These are phyloP conservation scores for Pyricularia pennisetigena DNA, from an alignment of 2,329 filamentous ascomycete species.

Conservation along the genomic window DNA sequence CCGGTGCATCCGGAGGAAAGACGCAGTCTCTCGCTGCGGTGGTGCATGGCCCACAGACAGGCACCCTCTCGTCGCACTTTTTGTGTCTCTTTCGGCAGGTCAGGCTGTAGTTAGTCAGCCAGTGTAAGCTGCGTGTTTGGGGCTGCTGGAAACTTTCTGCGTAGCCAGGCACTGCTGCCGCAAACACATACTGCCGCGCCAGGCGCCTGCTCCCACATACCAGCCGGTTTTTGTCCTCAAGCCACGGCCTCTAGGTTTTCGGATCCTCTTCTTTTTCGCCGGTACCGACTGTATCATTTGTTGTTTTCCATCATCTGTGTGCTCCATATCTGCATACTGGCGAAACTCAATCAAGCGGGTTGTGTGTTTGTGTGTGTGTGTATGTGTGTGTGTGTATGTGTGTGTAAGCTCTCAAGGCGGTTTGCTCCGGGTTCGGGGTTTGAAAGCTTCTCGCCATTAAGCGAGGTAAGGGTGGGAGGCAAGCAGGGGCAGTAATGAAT, in stretches of 20 bases:
- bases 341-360: not conserved
- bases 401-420: too few species aligned
- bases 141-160: not conserved
- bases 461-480: too few species aligned
- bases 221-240: conserved; percentile 33
- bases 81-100: conserved; percentile 35
- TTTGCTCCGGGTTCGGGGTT: too few species aligned
- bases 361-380: too few species aligned
- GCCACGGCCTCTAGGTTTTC: conserved; percentile 29
- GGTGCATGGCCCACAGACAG: not conserved
- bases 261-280: not conserved
- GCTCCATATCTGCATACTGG: not conserved
- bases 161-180: not conserved
- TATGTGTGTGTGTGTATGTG: too few species aligned
- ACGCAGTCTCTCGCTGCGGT: conserved; percentile 11
- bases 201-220: conserved; percentile 7
- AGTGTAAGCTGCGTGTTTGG: not conserved
- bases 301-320: not conserved
- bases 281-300: not conserved
- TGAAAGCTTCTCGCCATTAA: too few species aligned
- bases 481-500: too few species aligned
- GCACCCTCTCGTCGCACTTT: conserved; percentile 34
- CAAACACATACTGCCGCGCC: not conserved
- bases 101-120: conserved; percentile 10
- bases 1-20: conserved; percentile 6